These are phyloP conservation scores for Butyriboletus regius DNA, from an alignment of 1,284 basidiomycete species.

Conservation along the genomic window DNA sequence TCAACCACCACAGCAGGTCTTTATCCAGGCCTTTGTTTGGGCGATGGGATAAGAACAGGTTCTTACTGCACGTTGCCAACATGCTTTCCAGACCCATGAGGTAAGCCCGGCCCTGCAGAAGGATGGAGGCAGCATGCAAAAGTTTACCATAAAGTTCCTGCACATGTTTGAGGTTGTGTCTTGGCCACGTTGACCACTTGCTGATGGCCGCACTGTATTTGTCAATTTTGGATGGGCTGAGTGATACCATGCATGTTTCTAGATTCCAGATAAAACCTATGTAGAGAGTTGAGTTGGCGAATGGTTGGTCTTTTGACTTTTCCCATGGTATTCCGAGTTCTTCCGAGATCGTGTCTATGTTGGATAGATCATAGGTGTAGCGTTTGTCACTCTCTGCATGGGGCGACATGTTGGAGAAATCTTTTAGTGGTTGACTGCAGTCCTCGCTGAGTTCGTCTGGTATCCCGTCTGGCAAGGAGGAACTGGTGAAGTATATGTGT, in stretches of 20 bases:
- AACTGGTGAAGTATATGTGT: too few species aligned
- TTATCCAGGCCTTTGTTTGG: too few species aligned
- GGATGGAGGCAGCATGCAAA: too few species aligned
- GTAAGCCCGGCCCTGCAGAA: too few species aligned
- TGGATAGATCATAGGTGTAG: not conserved
- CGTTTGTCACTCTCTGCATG: not conserved
- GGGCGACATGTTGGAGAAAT: rapidly evolving
- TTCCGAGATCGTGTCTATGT: constrained; percentile 11
- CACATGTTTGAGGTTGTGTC: not conserved
- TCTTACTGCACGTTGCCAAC: too few species aligned
- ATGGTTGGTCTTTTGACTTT: constrained; percentile 13
- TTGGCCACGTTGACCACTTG: not conserved
- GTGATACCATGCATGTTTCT: rapidly evolving
- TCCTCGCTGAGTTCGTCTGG: not conserved
- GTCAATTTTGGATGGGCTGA: not conserved
- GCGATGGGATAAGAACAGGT: too few species aligned
- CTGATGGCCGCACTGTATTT: constrained; percentile 1
- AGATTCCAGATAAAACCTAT: constrained; percentile 22
- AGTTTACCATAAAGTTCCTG: not conserved
- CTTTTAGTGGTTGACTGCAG: not conserved
- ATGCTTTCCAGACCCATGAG: too few species aligned
- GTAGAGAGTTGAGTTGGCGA: constrained; percentile 1
- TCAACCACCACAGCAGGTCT: too few species aligned
- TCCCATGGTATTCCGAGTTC: constrained; percentile 31
- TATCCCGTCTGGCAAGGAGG: rapidly evolving